Conservation (phyloP, 2,329 filamentous ascomycete genomes). For the Corynespora cassiicola region DNA sequence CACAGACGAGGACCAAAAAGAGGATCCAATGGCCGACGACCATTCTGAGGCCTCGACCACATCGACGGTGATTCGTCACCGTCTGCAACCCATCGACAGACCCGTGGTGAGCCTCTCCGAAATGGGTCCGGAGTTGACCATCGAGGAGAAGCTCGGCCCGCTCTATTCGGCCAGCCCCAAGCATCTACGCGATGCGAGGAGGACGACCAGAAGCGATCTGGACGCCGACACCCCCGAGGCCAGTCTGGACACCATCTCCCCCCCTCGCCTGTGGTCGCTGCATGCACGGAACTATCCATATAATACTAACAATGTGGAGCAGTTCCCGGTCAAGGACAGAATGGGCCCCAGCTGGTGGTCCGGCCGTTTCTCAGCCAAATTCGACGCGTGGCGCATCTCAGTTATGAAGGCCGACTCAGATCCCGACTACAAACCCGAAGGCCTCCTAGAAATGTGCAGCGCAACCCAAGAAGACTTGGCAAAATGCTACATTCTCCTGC, state of each 20-base stretch:
- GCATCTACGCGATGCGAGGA: no score
- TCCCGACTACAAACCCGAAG: slow-evolving; percentile 14
- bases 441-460: slow-evolving; percentile 25
- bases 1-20: no score
- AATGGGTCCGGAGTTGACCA: no score
- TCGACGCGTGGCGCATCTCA: slow-evolving; percentile 42
- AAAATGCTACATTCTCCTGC: slow-evolving; percentile 35
- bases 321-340: slow-evolving; percentile 37
- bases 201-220: no score
- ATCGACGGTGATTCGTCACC: no score
- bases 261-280: slow-evolving; percentile 16
- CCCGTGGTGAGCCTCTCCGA: no score
- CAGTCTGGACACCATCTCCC: background rate
- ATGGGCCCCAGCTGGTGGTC: slow-evolving; percentile 44
- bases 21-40: no score
- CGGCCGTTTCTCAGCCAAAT: slow-evolving; percentile 39
- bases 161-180: no score
- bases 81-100: no score
- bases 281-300: slow-evolving; percentile 6
- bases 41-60: no score
- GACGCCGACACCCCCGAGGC: no score
- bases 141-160: no score
- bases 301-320: slow-evolving; percentile 27
- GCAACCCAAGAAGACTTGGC: slow-evolving; percentile 35
- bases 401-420: slow-evolving; percentile 30